A percentile compares a stretch with the other conserved stretches of the same genome.
Conservation (phyloP, 2,329 filamentous ascomycete genomes). For the Talaromyces marneffei region DNA sequence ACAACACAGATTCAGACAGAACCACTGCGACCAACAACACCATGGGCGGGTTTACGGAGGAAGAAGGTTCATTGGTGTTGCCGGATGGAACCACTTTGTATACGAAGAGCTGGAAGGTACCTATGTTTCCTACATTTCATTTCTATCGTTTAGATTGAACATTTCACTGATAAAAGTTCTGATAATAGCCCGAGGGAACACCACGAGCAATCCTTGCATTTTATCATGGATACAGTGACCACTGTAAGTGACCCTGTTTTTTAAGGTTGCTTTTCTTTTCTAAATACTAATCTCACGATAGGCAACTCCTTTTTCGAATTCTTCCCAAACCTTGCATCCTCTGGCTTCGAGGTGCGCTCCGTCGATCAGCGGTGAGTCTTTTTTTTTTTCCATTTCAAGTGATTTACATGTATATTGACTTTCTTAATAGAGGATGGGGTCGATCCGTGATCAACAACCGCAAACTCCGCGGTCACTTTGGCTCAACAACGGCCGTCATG, state of each 20-base stretch:
- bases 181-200: conserved; percentile 24
- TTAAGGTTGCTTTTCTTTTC: background rate
- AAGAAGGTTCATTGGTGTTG: conserved; percentile 48
- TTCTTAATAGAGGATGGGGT: conserved; percentile 65
- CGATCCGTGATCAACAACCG: conserved; percentile 55
- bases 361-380: conserved; percentile 65
- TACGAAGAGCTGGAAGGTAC: conserved; percentile 57
- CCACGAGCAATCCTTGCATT: conserved; percentile 69
- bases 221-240: conserved; percentile 86
- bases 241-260: conserved; percentile 42
- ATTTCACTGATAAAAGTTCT: background rate
- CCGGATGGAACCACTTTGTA: conserved; percentile 52
- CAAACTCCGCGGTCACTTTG: conserved; percentile 64
- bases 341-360: conserved; percentile 67
- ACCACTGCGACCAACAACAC: conserved; percentile 20
- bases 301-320: conserved; percentile 69
- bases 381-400: background rate
- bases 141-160: background rate
- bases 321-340: conserved; percentile 62
- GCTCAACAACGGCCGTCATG: conserved; percentile 66
- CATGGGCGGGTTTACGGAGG: conserved; percentile 31
- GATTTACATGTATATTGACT: background rate
- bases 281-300: conserved; percentile 17
- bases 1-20: background rate
- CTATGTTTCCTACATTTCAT: conserved; percentile 20